A percentile compares a stretch with the other conserved stretches of the same genome.
Conservation (phyloP, 2,329 filamentous ascomycete genomes). For the Trichoderma sp. region DNA sequence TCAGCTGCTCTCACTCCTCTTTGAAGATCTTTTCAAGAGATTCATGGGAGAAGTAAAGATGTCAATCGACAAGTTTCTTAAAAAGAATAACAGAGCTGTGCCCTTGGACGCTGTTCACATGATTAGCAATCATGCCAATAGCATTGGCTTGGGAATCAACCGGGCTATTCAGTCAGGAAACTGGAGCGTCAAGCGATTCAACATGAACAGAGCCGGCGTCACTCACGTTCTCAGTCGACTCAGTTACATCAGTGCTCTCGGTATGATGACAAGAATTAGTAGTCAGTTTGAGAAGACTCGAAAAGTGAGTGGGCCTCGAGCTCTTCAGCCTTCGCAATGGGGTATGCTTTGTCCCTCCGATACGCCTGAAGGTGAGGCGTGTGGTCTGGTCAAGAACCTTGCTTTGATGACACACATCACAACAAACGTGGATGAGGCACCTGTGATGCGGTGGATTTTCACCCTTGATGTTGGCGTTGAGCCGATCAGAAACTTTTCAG, state of each 20-base stretch:
- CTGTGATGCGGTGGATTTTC: constrained; percentile 83
- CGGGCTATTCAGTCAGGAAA: constrained; percentile 96
- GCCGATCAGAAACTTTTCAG: constrained; percentile 68
- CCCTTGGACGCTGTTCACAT: constrained; percentile 85
- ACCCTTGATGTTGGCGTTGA: constrained; percentile 83
- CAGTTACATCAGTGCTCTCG: constrained; percentile 93
- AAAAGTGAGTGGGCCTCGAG: constrained; percentile 94
- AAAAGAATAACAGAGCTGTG: constrained; percentile 87
- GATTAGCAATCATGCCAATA: constrained; percentile 79
- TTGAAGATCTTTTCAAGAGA: constrained; percentile 97
- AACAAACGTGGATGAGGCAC: constrained; percentile 90
- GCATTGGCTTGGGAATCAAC: constrained; percentile 91
- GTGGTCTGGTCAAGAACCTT: constrained; percentile 96
- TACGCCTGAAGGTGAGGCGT: constrained; percentile 97
- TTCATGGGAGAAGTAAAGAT: constrained; percentile 87
- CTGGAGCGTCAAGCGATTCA: constrained; percentile 97
- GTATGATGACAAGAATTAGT: constrained; percentile 99
- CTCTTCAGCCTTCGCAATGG: constrained; percentile 95
- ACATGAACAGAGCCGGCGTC: constrained; percentile 96
- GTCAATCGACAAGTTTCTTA: constrained; percentile 92
- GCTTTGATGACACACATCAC: constrained; percentile 99
- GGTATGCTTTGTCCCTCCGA: constrained; percentile 97
- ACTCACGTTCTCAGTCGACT: constrained; percentile 94
- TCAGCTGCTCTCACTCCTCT: constrained; percentile 88
- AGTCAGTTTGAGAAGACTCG: constrained; percentile 99